Base-by-base conservation (phyloP, 176 grass and related monocot species). In the Aegilops bicornis region DNA sequence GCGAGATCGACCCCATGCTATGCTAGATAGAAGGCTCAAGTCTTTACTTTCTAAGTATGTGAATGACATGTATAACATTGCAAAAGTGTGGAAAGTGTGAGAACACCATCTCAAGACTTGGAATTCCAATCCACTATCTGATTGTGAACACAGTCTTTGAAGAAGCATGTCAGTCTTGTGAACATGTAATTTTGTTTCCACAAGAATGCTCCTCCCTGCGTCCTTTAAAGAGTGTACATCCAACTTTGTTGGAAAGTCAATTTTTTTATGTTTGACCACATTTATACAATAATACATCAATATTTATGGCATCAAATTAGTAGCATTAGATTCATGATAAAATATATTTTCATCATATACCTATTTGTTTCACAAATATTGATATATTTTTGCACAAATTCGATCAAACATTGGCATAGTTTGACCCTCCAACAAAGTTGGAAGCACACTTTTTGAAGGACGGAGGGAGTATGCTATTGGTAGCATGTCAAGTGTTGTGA, bases 21-120 rank as follows among this genome's bases (percentile, higher is more conserved):
- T 78, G n/a, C 7, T 85, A 52, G 31, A 78, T 85, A 52, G 31
- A 78, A 68, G 61, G 60, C 30, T 35, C 50, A 69, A 64, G 35
- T 40, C 17, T 59, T 79, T 59, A 33, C 8, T 68, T 77, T 78
- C 14, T 68, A 58, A 68, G 50, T 19, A 19, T 45, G 73, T 56
- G 62, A 78, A 78, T 66, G 52, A 1, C 30, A 39, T 30, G 69
- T 58, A 69, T 78, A 47, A 17, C 63, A 50, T 52, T 47, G 40
- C 59, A 52, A 76, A 52, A 78, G 23, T 52, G 32, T 50, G 75
- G 13, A 77, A 66, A 69, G 7, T 42, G 62, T 58, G 64, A 66
- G 10, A 24, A 12, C 42, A 78, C 43, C 10, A 56, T 69, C 24
- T 23, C 45, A 29, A 78, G 14, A 69, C 16, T 69, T 43, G 23